phyloP scores from a whole-genome alignment of 148 eudicot genomes.

The Rhododendron ovatum region DNA sequence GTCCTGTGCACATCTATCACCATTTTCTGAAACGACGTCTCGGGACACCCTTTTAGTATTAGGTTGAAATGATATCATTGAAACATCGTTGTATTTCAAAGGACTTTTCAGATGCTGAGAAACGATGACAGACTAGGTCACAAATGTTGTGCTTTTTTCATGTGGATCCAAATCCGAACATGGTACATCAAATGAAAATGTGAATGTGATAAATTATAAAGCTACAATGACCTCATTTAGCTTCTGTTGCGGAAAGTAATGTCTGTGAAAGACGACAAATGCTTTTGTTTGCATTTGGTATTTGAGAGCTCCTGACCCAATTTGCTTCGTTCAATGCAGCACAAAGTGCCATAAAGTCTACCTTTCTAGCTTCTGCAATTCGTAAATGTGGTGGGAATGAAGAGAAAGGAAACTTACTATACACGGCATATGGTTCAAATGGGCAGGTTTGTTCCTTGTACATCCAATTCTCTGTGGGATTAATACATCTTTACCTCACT shows the following conservation, averaged over 20 bases:
- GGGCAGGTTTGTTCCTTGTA: constrained; percentile 63
- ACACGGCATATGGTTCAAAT: constrained; percentile 83
- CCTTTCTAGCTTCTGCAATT: constrained; percentile 84
- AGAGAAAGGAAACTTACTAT: constrained; percentile 78
- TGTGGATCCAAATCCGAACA: neutral
- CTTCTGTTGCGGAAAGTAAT: neutral
- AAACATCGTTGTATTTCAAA: neutral
- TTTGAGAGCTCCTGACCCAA: constrained; percentile 3
- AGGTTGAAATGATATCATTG: neutral
- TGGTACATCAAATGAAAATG: neutral
- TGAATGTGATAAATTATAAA: neutral
- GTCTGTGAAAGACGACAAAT: neutral
- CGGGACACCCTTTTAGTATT: neutral
- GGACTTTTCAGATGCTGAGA: neutral
- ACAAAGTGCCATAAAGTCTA: constrained; percentile 72
- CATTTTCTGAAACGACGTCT: neutral
- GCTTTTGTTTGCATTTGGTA: neutral
- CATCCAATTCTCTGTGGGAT: neutral
- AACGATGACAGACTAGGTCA: neutral
- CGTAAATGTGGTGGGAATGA: constrained; percentile 97
- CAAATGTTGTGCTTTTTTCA: neutral
- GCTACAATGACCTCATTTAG: neutral
- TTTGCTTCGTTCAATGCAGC: constrained; percentile 44
- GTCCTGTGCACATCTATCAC: neutral
- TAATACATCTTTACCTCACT: neutral